These are phyloP conservation scores for Thyridium curvatum DNA, from an alignment of 2,329 filamentous ascomycete species.

Conservation along the genomic window DNA sequence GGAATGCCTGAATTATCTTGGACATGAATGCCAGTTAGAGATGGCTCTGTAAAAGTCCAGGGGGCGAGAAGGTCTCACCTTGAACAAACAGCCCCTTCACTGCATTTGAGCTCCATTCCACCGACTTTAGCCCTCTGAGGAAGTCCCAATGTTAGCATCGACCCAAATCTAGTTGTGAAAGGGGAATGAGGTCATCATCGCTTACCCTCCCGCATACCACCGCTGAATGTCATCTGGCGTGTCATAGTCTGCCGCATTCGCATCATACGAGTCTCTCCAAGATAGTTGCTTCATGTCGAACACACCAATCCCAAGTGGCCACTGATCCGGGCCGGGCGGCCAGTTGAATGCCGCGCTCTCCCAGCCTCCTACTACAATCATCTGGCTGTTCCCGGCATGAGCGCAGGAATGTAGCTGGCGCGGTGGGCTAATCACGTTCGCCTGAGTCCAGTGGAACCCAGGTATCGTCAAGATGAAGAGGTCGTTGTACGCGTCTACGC, in stretches of 20 bases:
- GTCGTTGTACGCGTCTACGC: slow-evolving; percentile 2
- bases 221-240: too few relatives aligned
- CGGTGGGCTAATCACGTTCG: neutral
- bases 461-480: slow-evolving; percentile 8
- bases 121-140: too few relatives aligned
- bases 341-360: neutral
- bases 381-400: slow-evolving; percentile 7
- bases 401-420: slow-evolving; percentile 4
- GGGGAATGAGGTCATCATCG: too few relatives aligned
- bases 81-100: too few relatives aligned
- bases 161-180: too few relatives aligned
- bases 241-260: neutral
- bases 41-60: too few relatives aligned
- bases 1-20: too few relatives aligned
- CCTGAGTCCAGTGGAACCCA: slow-evolving; percentile 8
- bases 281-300: slow-evolving; percentile 4
- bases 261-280: slow-evolving; percentile 2
- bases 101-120: too few relatives aligned
- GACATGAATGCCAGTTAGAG: too few relatives aligned
- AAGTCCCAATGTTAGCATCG: too few relatives aligned
- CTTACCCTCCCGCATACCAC: too few relatives aligned
- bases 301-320: slow-evolving; percentile 2
- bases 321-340: neutral
- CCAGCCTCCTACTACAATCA: slow-evolving; percentile 6
- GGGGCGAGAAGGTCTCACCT: too few relatives aligned